phyloP scores from a whole-genome alignment of 2,329 filamentous ascomycete genomes.

The Ophiocordyceps camponoti-leonardi region DNA sequence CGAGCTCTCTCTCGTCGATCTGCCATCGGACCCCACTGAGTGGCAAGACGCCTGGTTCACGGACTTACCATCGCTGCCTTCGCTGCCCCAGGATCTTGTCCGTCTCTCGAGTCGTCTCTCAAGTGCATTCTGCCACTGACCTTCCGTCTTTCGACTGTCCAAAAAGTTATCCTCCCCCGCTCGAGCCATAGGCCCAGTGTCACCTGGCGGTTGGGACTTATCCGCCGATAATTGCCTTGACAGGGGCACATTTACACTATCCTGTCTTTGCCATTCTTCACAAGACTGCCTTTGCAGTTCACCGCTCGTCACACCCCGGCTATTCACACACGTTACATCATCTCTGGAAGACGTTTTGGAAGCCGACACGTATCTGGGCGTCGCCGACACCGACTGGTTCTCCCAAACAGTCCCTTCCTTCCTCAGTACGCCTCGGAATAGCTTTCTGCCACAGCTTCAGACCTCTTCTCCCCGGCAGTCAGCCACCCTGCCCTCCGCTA shows the following conservation, averaged over 20 bases:
- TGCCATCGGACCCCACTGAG: neutral
- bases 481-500: neutral
- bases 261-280: too few relatives aligned
- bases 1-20: neutral
- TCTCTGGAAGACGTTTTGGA: slow-evolving; percentile 8
- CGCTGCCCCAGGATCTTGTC: neutral
- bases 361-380: slow-evolving; percentile 8
- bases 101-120: neutral
- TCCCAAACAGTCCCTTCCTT: slow-evolving; percentile 19
- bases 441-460: slow-evolving; percentile 1
- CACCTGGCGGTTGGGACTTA: neutral
- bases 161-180: neutral
- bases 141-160: neutral
- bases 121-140: neutral
- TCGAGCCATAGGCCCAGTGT: neutral
- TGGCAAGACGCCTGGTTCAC: neutral
- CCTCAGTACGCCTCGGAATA: slow-evolving; percentile 2
- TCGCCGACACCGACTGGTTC: slow-evolving; percentile 15
- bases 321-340: neutral
- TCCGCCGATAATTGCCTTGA: slow-evolving; percentile 2
- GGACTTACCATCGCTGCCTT: neutral
- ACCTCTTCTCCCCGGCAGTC: neutral
- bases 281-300: too few relatives aligned
- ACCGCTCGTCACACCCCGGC: neutral
- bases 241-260: neutral